Evolutionary conservation across 768 basidiomycete genomes (phyloP), one percentile per base, ranked within the genome.

Genomic region (Collybia sordida): DNA sequence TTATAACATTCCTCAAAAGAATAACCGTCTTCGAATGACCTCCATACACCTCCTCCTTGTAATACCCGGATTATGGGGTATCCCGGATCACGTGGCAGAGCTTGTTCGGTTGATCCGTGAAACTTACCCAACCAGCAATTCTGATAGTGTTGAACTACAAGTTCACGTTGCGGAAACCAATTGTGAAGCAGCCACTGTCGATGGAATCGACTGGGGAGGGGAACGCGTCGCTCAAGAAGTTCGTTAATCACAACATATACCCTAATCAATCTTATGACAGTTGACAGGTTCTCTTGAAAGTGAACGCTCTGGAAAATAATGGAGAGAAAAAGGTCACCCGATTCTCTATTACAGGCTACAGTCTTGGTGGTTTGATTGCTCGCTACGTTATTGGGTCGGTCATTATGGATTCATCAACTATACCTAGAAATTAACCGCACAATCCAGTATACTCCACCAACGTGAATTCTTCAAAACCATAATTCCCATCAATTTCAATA

Each of bases 161-260:
- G 73, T 89, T 22, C 65, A 90, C n/a, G 62, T 82, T 0, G 79
- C 89, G 2, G 70, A 88, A 57, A 79, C 85, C 2, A 88, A 90
- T 62, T 62, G 71, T 15, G 82, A 82, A 24, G 78, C 82, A 23
- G 77, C 76, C 8, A 90, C 88, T 1, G 92, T 91, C 57, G 90
- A 93, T 55, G 90, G 90, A 1, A 80, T 93, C 19, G 90, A 93
- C 61, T 88, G 88, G 81, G 85, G 89, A 50, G 87, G 83, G 31
- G 88, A 92, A 67, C 75, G 92, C 25, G 82, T 93, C 28, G 82
- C 89, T 3, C 71, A 83, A 52, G 92, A 94, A 81, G 90, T 90
- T 44, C 28, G 73, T 58, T 8, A 34, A 18, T 21, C 24, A 14
- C 17, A 27, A n/a, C 49, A 21, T 4, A 28, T 24, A 23, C 22